Percentiles rank a stretch among this genome's conserved stretches.
phyloP scores from a whole-genome alignment of 1,284 basidiomycete species.

The Ceratobasidium sp. region DNA sequence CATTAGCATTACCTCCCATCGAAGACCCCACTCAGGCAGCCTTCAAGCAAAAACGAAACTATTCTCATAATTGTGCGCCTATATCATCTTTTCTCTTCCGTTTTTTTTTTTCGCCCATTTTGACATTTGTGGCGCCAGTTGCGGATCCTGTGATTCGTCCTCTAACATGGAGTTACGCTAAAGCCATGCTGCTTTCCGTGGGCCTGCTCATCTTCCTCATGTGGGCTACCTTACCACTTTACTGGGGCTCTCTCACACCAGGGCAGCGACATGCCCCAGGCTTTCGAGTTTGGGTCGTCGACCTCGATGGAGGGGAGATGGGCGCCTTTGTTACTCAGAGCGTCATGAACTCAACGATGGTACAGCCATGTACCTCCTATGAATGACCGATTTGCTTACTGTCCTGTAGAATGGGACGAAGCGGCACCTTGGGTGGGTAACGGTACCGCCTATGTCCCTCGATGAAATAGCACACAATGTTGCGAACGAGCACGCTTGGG shows the following conservation, averaged over 20 bases:
- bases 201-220: constrained; percentile 44
- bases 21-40: constrained; percentile 13
- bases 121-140: constrained; percentile 17
- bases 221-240: constrained; percentile 41
- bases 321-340: constrained; percentile 51
- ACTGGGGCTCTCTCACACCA: constrained; percentile 48
- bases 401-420: constrained; percentile 47
- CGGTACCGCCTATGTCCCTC: constrained; percentile 48
- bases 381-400: constrained; percentile 48
- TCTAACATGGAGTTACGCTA: constrained; percentile 43
- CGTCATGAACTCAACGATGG: constrained; percentile 44
- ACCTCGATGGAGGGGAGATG: constrained; percentile 59
- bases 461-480: constrained; percentile 53
- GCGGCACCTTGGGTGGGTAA: constrained; percentile 54
- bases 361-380: constrained; percentile 52
- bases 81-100: too few species aligned
- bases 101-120: background rate
- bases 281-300: constrained; percentile 59
- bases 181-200: constrained; percentile 41
- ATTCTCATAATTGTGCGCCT: constrained; percentile 25
- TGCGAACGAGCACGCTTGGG: constrained; percentile 55
- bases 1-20: background rate
- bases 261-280: constrained; percentile 46
- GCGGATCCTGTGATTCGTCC: constrained; percentile 41
- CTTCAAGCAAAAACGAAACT: constrained; percentile 25